These are phyloP conservation scores for Sergeia podlipaevii DNA, from an alignment of 208 protist species.

Conservation along the genomic window DNA sequence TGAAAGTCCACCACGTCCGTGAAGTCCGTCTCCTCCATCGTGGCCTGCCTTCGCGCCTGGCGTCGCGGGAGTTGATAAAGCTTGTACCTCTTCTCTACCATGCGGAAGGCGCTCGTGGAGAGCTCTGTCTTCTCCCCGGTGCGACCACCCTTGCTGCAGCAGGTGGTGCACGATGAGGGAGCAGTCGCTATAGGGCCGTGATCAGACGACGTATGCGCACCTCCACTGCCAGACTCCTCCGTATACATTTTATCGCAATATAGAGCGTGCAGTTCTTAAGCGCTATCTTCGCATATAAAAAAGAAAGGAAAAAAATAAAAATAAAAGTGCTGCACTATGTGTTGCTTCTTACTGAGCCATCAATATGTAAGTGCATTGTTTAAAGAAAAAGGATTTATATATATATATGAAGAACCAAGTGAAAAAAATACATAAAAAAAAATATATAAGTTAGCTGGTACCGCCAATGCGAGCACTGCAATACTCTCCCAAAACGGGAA, in stretches of 20 bases:
- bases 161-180: background rate
- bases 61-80: slow-evolving; percentile 54
- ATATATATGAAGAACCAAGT: background rate
- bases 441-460: too few relatives aligned
- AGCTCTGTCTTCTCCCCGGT: slow-evolving; percentile 8
- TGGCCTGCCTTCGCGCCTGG: slow-evolving; percentile 19
- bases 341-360: too few relatives aligned
- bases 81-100: slow-evolving; percentile 65
- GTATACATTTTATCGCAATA: too few relatives aligned
- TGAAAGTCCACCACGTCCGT: slow-evolving; percentile 62
- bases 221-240: too few relatives aligned
- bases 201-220: too few relatives aligned
- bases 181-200: too few relatives aligned
- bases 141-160: slow-evolving; percentile 5
- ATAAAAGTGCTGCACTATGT: background rate
- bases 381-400: too few relatives aligned
- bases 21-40: slow-evolving; percentile 34
- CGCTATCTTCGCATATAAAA: too few relatives aligned
- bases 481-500: background rate
- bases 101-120: slow-evolving; percentile 37
- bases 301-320: slow-evolving; percentile 5
- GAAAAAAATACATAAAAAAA: too few relatives aligned
- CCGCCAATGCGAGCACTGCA: background rate
- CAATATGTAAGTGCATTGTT: too few relatives aligned
- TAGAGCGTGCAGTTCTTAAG: too few relatives aligned